Evolutionary conservation across 345 rosid species (phyloP), one percentile per base, ranked within the genome.

Genomic region (Hibiscus trionum): DNA sequence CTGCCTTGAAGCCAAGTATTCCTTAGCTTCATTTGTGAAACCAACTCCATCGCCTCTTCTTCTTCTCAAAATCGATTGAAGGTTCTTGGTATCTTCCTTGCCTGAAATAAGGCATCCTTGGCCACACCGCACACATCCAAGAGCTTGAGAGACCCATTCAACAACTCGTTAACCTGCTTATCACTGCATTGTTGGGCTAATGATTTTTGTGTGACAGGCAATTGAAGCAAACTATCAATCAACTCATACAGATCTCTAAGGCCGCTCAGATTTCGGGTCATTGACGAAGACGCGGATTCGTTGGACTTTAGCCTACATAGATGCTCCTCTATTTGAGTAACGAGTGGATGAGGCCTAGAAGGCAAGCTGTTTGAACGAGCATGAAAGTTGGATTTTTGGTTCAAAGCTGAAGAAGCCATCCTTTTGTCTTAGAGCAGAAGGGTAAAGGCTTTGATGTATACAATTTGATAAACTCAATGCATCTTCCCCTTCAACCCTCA

Each of bases 111-210:
- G 31, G 73, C 79, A 70, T 69, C 81, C 63, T 70, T 78, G 68
- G 82, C 49, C 0, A 58, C 53, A 42, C 72, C 73, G 35, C 83
- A 78, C 5, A 78, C 44, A 60, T 82, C 87, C 61, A 86, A 75
- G 77, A 85, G 75, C 58, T 19, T 70, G 26, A 80, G 80, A 24
- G 87, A 82, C 61, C 79, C 82, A 59, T 80, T 75, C 71, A 83
- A 53, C 24, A 21, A 21, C 24, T 21, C 24, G 24, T 0, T 21
- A 21, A 21, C 24, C 24, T 21, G 24, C 24, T 73, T 61, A 11
- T 49, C 62, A 5, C 29, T 29, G 35, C 76, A 68, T 39, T 76
- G 76, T 53, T 81, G 80, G 72, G 83, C 19, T 3, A 85, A 65
- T 46, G 67, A 55, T 3, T 57, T 71, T 55, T 75, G 81, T 27